Conservation (phyloP, 2,329 filamentous ascomycete species). For the Pleoardoris graminearum region DNA sequence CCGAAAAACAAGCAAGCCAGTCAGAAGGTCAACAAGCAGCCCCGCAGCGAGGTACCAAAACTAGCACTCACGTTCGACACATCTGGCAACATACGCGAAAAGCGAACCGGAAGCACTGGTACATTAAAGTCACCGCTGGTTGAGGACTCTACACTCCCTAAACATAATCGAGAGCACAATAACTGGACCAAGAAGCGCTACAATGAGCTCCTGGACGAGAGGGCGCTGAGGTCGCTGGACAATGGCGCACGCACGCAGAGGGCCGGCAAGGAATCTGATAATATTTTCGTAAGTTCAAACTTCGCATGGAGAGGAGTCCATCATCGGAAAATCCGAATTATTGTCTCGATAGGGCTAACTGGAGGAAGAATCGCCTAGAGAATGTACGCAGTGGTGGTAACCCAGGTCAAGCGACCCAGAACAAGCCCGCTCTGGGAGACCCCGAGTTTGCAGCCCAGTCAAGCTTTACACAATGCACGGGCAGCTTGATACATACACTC, state of each 20-base stretch:
- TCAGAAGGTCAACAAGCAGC: too few relatives aligned
- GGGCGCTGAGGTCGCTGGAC: not conserved
- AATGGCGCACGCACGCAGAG: not conserved
- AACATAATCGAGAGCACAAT: not conserved
- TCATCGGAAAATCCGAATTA: not conserved
- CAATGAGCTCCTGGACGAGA: not conserved
- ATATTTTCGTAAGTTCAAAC: not conserved
- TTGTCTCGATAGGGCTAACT: not conserved
- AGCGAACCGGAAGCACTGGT: too few relatives aligned
- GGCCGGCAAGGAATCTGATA: not conserved
- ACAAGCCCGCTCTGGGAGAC: not conserved
- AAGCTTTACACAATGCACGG: not conserved
- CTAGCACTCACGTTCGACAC: too few relatives aligned
- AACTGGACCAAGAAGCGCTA: not conserved
- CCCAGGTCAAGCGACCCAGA: not conserved
- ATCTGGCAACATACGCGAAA: too few relatives aligned
- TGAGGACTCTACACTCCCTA: too few relatives aligned
- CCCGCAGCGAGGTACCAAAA: too few relatives aligned
- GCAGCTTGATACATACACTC: not conserved
- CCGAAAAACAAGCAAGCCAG: too few relatives aligned
- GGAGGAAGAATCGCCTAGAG: too few relatives aligned
- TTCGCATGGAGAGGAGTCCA: not conserved
- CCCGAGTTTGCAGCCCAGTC: not conserved
- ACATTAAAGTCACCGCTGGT: too few relatives aligned
- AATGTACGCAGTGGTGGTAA: not conserved